These are phyloP conservation scores for Cryptosporidium xiaoi DNA, from an alignment of 169 alveolate genomes.

Conservation along the genomic window DNA sequence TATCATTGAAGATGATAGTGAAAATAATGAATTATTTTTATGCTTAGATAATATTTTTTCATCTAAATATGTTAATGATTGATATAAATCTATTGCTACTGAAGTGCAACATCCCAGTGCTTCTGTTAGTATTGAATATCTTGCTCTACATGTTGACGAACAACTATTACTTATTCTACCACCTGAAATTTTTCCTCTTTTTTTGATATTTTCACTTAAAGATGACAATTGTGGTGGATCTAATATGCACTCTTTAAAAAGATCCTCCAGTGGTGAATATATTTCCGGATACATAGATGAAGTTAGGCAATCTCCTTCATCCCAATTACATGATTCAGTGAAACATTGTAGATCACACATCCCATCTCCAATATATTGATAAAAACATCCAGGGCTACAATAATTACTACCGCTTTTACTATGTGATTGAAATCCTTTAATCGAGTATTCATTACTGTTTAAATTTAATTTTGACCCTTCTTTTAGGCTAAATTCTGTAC, in stretches of 20 bases:
- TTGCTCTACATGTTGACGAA: conserved; percentile 40
- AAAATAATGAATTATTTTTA: not conserved
- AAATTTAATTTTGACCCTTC: not conserved
- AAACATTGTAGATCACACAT: conserved; percentile 80
- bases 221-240: not conserved
- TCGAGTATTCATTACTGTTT: not conserved
- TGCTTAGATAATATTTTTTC: not conserved
- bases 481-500: not conserved
- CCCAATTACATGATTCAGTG: conserved; percentile 81
- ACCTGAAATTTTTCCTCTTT: not conserved
- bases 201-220: not conserved
- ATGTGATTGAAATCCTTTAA: conserved; percentile 19
- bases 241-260: conserved; percentile 31
- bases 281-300: conserved; percentile 79
- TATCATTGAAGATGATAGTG: conserved; percentile 4
- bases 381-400: conserved; percentile 74
- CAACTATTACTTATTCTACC: conserved; percentile 4
- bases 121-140: conserved; percentile 51
- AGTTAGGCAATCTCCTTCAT: conserved; percentile 78
- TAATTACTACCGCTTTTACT: not conserved
- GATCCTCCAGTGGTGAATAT: conserved; percentile 53
- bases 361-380: conserved; percentile 79
- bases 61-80: conserved; percentile 27
- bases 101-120: conserved; percentile 61
- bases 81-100: conserved; percentile 47